Evolutionary conservation across 257 asterid species (phyloP), one percentile per base, ranked within the genome.

Genomic region (Paraleonurus japonicus): DNA sequence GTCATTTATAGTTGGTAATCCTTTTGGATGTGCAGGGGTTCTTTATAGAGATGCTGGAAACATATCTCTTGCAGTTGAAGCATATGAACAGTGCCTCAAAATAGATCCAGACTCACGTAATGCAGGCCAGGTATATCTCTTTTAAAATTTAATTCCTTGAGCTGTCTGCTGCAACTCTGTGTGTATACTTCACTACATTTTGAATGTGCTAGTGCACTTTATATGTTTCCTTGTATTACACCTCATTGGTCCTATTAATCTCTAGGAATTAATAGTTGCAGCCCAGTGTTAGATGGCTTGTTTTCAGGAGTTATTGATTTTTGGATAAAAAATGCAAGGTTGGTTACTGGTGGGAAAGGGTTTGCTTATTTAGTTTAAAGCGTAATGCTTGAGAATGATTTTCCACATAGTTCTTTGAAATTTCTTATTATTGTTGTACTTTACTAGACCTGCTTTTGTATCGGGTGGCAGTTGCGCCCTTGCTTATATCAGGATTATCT

Each of bases 41-140:
- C 94, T 95, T 23, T 95, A 89, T 81, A 92, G 99, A 83, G 99
- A 95, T 87, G 99, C 98, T 55, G 98, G 99, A 43, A 92, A 80
- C 76, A 95, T 95, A 81, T 80, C 90, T 80, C 87, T 95, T 75
- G 98, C 99, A 23, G 87, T 95, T 82, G 99, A 95, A 82, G 99
- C 99, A 77, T 95, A 95, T 81, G 99, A 92, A 74, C 96, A 90
- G 81, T 92, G 99, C 86, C 95, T 95, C 73, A 95, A 92, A 83
- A 90, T 95, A 64, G 99, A 95, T 81, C 96, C 95, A 3, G 99
- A 95, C 84, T 95, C 99, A 71, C 97, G 99, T 65, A 95, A 95
- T 83, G 99, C 99, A 8, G 98, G 99, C 82, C 99, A 95, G 97
- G 99, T 92, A 81, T 61, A 78, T 47, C 78, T 43, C 79, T 41